phyloP scores from a whole-genome alignment of 306 rosid species.

The Urtica urens region DNA sequence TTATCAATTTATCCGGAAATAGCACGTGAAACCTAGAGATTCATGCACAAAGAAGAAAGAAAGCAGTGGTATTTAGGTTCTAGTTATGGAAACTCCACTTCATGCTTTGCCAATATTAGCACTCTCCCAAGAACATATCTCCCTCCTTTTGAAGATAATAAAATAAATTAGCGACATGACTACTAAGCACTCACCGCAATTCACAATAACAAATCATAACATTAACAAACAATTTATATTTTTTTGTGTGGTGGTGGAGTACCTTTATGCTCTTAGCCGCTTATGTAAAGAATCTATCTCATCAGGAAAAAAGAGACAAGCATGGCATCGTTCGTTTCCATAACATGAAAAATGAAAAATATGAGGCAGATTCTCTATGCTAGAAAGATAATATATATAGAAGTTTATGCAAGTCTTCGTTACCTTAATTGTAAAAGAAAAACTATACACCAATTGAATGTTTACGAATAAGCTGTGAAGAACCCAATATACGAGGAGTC shows the following conservation, averaged over 20 bases:
- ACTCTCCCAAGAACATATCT: conserved; percentile 6
- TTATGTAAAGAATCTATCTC: conserved; percentile 16
- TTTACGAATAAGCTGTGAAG: conserved; percentile 14
- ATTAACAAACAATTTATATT: too few relatives aligned
- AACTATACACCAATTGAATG: neutral
- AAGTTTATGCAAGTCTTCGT: neutral
- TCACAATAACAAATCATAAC: too few relatives aligned
- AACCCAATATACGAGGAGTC: too few relatives aligned
- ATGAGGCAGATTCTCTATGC: conserved; percentile 17
- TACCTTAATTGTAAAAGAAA: conserved; percentile 31
- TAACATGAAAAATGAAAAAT: conserved; percentile 13
- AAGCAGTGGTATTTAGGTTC: conserved; percentile 16
- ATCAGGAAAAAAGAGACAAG: neutral
- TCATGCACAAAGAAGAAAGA: conserved; percentile 3
- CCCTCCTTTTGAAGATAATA: neutral
- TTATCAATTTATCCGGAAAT: neutral
- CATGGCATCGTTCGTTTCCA: conserved; percentile 1
- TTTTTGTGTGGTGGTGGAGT: conserved; percentile 19
- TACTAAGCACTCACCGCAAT: conserved; percentile 9
- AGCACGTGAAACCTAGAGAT: conserved; percentile 9
- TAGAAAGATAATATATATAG: neutral
- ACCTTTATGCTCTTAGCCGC: conserved; percentile 23
- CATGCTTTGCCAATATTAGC: conserved; percentile 15
- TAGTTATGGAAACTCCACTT: conserved; percentile 12
- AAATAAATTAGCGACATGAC: conserved; percentile 8